A percentile compares a stretch with the other conserved stretches of the same genome.
Conservation (phyloP, 257 asterid species). For the Verbascum thapsus region DNA sequence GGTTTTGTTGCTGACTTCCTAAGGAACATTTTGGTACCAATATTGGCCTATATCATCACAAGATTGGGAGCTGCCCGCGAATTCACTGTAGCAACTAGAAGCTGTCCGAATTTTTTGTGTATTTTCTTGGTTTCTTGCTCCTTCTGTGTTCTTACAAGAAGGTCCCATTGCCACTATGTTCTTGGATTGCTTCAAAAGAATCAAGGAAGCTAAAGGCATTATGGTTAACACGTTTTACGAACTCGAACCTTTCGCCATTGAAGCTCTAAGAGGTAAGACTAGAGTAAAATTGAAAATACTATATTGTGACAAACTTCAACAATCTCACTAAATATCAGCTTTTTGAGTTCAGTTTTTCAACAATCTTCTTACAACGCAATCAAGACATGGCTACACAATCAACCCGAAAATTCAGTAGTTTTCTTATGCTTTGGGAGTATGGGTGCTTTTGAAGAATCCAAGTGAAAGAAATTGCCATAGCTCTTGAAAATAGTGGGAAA, state of each 20-base stretch:
- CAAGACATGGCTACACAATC: slow-evolving; percentile 39
- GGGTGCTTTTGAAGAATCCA: too few species aligned
- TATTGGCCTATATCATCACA: too few species aligned
- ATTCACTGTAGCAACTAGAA: too few species aligned
- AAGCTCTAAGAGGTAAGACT: slow-evolving; percentile 2
- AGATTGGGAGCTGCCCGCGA: too few species aligned
- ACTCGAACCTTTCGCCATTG: slow-evolving; percentile 43
- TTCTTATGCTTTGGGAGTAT: slow-evolving; percentile 41
- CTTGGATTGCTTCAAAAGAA: background rate
- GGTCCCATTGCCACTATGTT: background rate
- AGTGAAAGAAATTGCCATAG: slow-evolving; percentile 39
- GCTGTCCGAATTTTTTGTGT: too few species aligned
- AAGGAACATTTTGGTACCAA: too few species aligned
- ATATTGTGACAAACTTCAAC: too few species aligned
- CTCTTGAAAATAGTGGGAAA: slow-evolving; percentile 29
- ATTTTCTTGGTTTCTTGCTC: too few species aligned
- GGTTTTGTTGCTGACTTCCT: too few species aligned
- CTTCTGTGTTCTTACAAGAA: slow-evolving; percentile 14
- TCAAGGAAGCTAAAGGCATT: slow-evolving; percentile 39
- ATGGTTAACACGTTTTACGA: slow-evolving; percentile 55
- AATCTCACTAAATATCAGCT: too few species aligned
- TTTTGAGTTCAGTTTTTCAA: too few species aligned
- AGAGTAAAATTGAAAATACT: too few species aligned
- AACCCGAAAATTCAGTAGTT: slow-evolving; percentile 38
- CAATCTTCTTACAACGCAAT: slow-evolving; percentile 16